These are phyloP conservation scores for Marasmius oreades DNA, from an alignment of 1,284 basidiomycete species.

Conservation along the genomic window DNA sequence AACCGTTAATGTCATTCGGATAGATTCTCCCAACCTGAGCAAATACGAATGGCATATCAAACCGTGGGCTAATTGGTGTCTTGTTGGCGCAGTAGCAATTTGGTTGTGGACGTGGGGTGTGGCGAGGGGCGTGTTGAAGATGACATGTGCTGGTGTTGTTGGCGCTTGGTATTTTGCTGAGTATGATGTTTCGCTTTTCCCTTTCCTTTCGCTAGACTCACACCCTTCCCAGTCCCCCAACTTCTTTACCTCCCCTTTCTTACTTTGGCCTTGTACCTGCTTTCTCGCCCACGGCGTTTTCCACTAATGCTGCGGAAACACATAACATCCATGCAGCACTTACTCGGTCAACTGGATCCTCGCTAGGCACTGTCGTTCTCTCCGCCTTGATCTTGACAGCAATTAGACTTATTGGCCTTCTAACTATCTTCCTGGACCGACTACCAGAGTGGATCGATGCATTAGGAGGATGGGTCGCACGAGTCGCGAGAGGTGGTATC, in stretches of 20 bases:
- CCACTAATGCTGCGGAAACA: not conserved
- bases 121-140: slow-evolving; percentile 76
- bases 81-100: slow-evolving; percentile 59
- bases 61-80: slow-evolving; percentile 83
- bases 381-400: slow-evolving; percentile 75
- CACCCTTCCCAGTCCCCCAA: slow-evolving; percentile 22
- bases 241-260: not conserved
- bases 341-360: slow-evolving; percentile 76
- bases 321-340: slow-evolving; percentile 77
- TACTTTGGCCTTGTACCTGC: not conserved
- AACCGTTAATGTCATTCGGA: slow-evolving; percentile 24
- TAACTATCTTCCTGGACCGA: slow-evolving; percentile 47
- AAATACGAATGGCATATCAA: slow-evolving; percentile 59
- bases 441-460: slow-evolving; percentile 49
- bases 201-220: not conserved
- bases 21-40: slow-evolving; percentile 31
- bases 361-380: slow-evolving; percentile 66
- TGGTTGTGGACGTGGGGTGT: slow-evolving; percentile 95
- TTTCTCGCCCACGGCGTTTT: not conserved
- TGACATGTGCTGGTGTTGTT: slow-evolving; percentile 78
- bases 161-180: slow-evolving; percentile 92
- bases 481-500: not conserved
- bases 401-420: slow-evolving; percentile 52
- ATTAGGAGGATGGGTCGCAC: not conserved
- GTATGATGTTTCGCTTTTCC: slow-evolving; percentile 30